A percentile compares a stretch with the other conserved stretches of the same genome.
These are phyloP conservation scores for Fomitiporia mediterranea DNA, from an alignment of 1,284 basidiomycete species.

Conservation along the genomic window DNA sequence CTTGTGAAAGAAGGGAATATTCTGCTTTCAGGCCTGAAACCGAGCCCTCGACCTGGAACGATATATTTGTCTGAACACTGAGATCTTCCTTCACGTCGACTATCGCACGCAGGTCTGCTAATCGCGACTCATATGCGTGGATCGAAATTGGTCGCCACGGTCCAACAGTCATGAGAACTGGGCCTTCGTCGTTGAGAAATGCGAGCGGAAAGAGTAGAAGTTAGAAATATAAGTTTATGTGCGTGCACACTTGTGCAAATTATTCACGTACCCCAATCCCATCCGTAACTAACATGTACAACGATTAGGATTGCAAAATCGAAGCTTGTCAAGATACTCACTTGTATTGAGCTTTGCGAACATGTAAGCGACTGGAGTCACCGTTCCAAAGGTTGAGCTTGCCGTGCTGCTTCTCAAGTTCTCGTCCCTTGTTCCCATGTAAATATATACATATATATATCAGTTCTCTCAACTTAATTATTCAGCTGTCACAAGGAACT, in stretches of 20 bases:
- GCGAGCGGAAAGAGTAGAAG: conserved; percentile 7
- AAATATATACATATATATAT: neutral
- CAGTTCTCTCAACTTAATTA: neutral
- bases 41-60: conserved; percentile 36
- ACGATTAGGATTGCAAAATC: neutral
- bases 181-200: conserved; percentile 41
- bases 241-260: neutral
- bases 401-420: conserved; percentile 55
- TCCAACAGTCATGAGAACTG: conserved; percentile 70
- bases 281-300: conserved; percentile 55
- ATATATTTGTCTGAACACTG: conserved; percentile 31
- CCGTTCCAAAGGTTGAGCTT: conserved; percentile 79
- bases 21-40: conserved; percentile 36
- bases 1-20: conserved; percentile 27
- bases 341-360: conserved; percentile 88
- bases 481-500: conserved; percentile 12
- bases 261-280: conserved; percentile 70
- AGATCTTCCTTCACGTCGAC: conserved; percentile 48
- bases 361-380: conserved; percentile 79
- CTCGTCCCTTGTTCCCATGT: conserved; percentile 45
- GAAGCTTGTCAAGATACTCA: conserved; percentile 30
- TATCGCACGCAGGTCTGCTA: conserved; percentile 61
- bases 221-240: neutral
- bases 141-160: conserved; percentile 77
- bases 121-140: conserved; percentile 59